Base-by-base conservation (phyloP, 768 basidiomycete species). In the Pleurotus djamor region DNA sequence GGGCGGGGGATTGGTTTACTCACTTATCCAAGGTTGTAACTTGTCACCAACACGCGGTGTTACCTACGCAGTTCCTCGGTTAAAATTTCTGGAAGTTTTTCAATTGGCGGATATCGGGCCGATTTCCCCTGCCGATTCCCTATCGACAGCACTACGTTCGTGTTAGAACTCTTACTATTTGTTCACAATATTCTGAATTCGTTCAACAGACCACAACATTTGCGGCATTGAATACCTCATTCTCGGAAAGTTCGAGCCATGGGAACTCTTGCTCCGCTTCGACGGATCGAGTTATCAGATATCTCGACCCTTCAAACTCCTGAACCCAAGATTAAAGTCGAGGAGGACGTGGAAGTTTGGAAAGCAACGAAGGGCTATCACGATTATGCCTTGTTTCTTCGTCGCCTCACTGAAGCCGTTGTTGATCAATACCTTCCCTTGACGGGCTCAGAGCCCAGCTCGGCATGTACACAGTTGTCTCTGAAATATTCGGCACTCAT, bases 321-420 rank as follows among this genome's bases (percentile, higher is more conserved):
- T 3, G 73, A 69, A n/a, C 69, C 74, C 57, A 84, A 80, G 66
- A 94, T 94, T 59, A 81, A 75, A 58, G 81, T 80, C n/a, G 92
- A 94, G 60, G 76, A 81, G 12, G 91, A 93, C 63, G 83, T 95
- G 36, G 77, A 79, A 21, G 61, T 66, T n/a, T 97, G 94, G 94
- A 86, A 83, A 65, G 69, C 64, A 2, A 88, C 89, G 4, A 79
- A 72, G 38, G 90, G 91, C 0, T 96, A 91, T 68, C 73, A 75
- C 59, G 90, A 91, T 64, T 94, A 88, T 67, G 79, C 79, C 44
- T 65, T 89, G 17, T 96, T 95, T 72, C 74, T 96, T 34, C 84
- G 83, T 17, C 81, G 90, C 48, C 74, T 96, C 44, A 92, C 83
- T 59, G 88, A 92, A 61, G 81, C 91, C 4, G 89, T 96, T 7